phyloP scores from a whole-genome alignment of 2,329 filamentous ascomycete species.

The Stromatinia cepivora region DNA sequence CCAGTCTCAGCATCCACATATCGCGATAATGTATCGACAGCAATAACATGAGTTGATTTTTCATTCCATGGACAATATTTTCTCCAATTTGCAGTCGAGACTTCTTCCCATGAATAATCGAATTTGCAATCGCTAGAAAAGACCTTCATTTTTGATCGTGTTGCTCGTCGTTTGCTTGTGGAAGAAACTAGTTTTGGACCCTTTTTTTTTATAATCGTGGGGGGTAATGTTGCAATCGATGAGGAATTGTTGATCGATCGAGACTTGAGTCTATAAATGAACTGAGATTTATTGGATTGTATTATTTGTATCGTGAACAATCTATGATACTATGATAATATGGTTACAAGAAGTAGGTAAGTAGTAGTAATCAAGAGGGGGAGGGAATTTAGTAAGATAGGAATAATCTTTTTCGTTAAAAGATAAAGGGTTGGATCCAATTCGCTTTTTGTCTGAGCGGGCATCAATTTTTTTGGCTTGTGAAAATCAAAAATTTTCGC shows the following conservation, averaged over 20 bases:
- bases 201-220: slow-evolving; percentile 4
- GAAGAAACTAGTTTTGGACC: slow-evolving; percentile 9
- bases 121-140: slow-evolving; percentile 89
- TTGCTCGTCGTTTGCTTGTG: slow-evolving; percentile 24
- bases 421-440: slow-evolving; percentile 4
- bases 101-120: slow-evolving; percentile 98
- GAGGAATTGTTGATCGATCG: not conserved
- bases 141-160: slow-evolving; percentile 74
- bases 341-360: not conserved
- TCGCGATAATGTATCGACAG: slow-evolving; percentile 88
- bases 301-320: not conserved
- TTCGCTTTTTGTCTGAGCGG: not conserved
- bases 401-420: not conserved
- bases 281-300: too few species aligned
- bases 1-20: slow-evolving; percentile 62
- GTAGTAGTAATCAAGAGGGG: not conserved
- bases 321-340: not conserved
- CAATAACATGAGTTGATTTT: slow-evolving; percentile 93
- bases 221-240: not conserved
- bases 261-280: not conserved
- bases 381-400: not conserved
- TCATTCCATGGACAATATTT: slow-evolving; percentile 99
- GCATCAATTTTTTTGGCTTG: slow-evolving; percentile 4
- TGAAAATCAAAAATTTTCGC: slow-evolving; percentile 13
- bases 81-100: slow-evolving; percentile 95